Conservation (phyloP, 1,139 yeast species). For the Sugiyamaella pinicola region DNA sequence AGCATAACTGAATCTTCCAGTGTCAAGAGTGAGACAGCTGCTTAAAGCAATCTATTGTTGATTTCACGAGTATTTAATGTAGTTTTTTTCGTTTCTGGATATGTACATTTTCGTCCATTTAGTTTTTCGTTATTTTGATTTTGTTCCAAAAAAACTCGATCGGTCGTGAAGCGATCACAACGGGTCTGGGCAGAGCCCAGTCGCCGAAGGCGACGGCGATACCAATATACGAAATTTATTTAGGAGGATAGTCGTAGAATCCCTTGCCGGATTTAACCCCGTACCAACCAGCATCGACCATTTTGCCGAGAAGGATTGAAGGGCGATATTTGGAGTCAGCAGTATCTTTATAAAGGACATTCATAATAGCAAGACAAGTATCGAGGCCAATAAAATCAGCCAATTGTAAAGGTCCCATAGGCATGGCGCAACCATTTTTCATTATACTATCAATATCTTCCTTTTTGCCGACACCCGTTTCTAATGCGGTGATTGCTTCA, state of each 20-base stretch:
- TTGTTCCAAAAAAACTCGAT: neutral
- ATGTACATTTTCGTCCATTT: conserved; percentile 7
- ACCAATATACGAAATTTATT: conserved; percentile 15
- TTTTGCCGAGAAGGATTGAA: conserved; percentile 43
- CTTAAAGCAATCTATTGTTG: neutral
- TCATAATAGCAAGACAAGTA: conserved; percentile 49
- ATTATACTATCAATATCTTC: conserved; percentile 50
- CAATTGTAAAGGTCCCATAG: conserved; percentile 50
- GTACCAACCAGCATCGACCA: conserved; percentile 50
- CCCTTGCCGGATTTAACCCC: conserved; percentile 49
- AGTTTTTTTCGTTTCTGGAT: neutral
- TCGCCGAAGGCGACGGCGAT: neutral
- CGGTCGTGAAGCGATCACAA: too few species aligned
- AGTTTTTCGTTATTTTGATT: too few species aligned
- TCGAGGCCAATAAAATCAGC: conserved; percentile 51
- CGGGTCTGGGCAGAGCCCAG: neutral
- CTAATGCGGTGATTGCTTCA: conserved; percentile 48
- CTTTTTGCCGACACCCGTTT: conserved; percentile 46
- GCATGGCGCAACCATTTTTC: conserved; percentile 52
- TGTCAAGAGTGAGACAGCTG: conserved; percentile 21
- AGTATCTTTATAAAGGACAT: conserved; percentile 46
- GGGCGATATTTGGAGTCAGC: conserved; percentile 50
- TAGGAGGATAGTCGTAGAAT: conserved; percentile 43
- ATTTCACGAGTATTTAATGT: conserved; percentile 14
- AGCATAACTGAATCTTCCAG: conserved; percentile 8